Evolutionary conservation across 2,329 filamentous ascomycete species (phyloP), one percentile per base, ranked within the genome.

Genomic region (Penicillium freii): DNA sequence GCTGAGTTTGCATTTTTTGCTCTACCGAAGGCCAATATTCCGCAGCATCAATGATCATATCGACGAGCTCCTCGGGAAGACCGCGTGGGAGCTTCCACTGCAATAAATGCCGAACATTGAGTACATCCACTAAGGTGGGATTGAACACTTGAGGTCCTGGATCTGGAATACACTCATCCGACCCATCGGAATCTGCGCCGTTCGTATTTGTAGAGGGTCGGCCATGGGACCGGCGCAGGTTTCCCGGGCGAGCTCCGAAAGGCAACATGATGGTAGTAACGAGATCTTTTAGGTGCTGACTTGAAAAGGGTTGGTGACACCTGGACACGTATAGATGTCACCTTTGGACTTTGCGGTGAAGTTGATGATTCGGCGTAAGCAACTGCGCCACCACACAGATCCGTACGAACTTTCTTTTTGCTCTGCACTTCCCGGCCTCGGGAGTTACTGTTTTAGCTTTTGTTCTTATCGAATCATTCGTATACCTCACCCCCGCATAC

Each of bases 1-100:
- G 62, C n/a, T 58, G 54, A 0, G 58, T 56, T 11, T 64, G 54
- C 56, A 73, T 60, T 5, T 29, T 51, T 17, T 55, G 44, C 50
- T 66, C 63, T 4, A 51, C 56, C 9, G 70, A 72, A 1, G 69
- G 62, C 71, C 71, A 73, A 51, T 73, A 73, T 51, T 73, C 75
- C 1, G 74, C 75, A 29, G 64, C 65, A 58, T 77, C 75, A 34
- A 77, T 54, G 42, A 76, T 76, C 59, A 73, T 61, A 65, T 77
- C 75, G 27, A 75, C 64, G 33, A 77, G 64, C 49, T 77, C 75
- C n/a, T 61, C 56, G 0, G 75, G 75, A 1, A 77, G 57, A 10
- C 66, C 61, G 19, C 58, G 61, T 5, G 50, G 38, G 8, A 62
- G 52, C 57, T 68, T 72, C 66, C 67, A 70, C 44, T 64, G 66